Evolutionary conservation across 2,329 filamentous ascomycete genomes (phyloP), one percentile per base, ranked within the genome.

Genomic region (Dothideomycetes sp.): DNA sequence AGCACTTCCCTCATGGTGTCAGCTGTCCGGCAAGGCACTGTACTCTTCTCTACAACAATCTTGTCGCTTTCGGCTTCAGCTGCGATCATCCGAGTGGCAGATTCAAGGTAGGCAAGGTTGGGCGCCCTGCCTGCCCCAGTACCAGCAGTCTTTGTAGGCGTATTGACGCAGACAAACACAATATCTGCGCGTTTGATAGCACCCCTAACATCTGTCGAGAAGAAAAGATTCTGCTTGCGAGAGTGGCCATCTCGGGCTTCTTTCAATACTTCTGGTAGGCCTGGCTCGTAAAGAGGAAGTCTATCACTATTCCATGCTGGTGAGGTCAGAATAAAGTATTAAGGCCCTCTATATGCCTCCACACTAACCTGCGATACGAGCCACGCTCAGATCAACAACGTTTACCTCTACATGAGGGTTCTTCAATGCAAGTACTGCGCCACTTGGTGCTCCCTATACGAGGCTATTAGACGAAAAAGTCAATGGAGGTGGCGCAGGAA

Each of bases 11-110:
- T 70, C 30, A 87, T 76, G 22, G 77, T 72, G 49, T 84, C 72
- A 2, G 81, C 80, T 4, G 83, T 87, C 45, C 79, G 69, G 56
- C 80, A 84, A 3, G 84, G 84, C 18, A 88, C 84, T 0, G 84
- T 89, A 41, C 77, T 82, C 65, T 88, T 89, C 64, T 88, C 83
- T 15, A 88, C 83, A 37, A 89, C 75, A 40, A 88, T 83, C 40
- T 80, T 75, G 35, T 78, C 79, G 14, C 70, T 65, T 19, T 71
- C 75, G 3, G 82, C 79, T 45, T 79, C 67, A 47, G 73, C 65
- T 8, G 81, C 83, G 24, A 88, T 78, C 40, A 75, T 74, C 37
- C 72, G 69, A 1, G 76, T 77, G 4, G 81, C 82, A 14, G 75
- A 75, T 56, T 88, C 82, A 18, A 88, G 73, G 9, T 77, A 75